Base-by-base conservation (phyloP, 2,329 filamentous ascomycete genomes). In the Camillea tinctor region DNA sequence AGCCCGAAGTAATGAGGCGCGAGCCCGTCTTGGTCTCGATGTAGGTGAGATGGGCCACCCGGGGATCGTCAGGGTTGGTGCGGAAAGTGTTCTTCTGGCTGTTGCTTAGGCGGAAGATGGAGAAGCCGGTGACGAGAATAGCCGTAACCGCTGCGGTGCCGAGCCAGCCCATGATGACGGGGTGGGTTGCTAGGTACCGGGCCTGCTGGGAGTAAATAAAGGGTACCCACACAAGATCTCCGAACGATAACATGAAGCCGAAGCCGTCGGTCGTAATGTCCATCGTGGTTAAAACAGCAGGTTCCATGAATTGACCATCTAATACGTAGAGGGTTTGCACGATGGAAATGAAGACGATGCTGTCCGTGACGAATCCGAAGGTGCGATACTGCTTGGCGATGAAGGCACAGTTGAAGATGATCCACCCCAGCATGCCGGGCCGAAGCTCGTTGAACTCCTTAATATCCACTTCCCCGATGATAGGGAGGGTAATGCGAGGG, bases 51-150 rank as follows among this genome's bases (percentile, higher is more conserved):
- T 97, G 89, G 50, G 86, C 83, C 58, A 97, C 86, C 30, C 83
- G 82, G 0, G 93, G 90, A 71, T 97, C 91, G 30, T 88, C 96
- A 19, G 49, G 49, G 49, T 50, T 50, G 49, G 49, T 50, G 9
- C 94, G 87, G 86, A 97, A 97, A 21, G 84, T 84, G 78, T 97
- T 96, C 87, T 98, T 98, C 79, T 97, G 88, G 76, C 87, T 92
- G 82, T 98, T 98, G 73, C 92, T 87, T n/a, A 89, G 83, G 60
- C 94, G 93, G 87, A 98, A 98, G 74, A 97, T 93, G 74, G 85
- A 89, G 77, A 94, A 96, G n/a, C 92, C 93, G 1, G 84, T 72
- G 0, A 80, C 80, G 57, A 94, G 87, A 15, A 96, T 81, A 3
- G 81, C 82, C 24, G 91, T 75, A 54, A 95, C 88, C 9, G 81